These are phyloP conservation scores for Nemania serpens DNA, from an alignment of 2,329 filamentous ascomycete species.

Conservation along the genomic window DNA sequence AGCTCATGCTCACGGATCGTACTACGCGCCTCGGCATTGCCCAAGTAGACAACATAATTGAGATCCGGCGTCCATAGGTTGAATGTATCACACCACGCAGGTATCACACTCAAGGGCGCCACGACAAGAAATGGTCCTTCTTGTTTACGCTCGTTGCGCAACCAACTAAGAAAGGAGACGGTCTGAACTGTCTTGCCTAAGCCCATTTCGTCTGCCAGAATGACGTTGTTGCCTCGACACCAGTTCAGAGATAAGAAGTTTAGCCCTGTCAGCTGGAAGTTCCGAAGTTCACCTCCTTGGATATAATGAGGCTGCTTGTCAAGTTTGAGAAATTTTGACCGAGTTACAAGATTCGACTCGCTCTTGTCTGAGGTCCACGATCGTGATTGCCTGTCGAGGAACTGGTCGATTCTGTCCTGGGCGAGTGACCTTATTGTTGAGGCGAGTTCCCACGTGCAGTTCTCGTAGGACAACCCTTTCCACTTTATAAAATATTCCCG, in stretches of 20 bases:
- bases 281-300: slow-evolving; percentile 79
- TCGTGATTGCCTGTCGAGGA: slow-evolving; percentile 79
- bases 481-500: slow-evolving; percentile 95
- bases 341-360: slow-evolving; percentile 76
- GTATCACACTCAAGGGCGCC: slow-evolving; percentile 96
- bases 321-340: slow-evolving; percentile 73
- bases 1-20: slow-evolving; percentile 92
- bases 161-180: slow-evolving; percentile 95
- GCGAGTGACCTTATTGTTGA: slow-evolving; percentile 76
- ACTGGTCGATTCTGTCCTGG: slow-evolving; percentile 90
- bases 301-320: slow-evolving; percentile 86
- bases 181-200: slow-evolving; percentile 98
- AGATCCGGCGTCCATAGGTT: slow-evolving; percentile 94
- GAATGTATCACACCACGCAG: slow-evolving; percentile 97
- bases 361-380: slow-evolving; percentile 79
- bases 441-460: slow-evolving; percentile 89
- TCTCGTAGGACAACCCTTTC: slow-evolving; percentile 92
- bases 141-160: slow-evolving; percentile 85
- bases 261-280: slow-evolving; percentile 91
- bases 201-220: slow-evolving; percentile 98
- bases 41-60: slow-evolving; percentile 96
- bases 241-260: slow-evolving; percentile 98
- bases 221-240: slow-evolving; percentile 92
- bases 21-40: slow-evolving; percentile 81
- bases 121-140: slow-evolving; percentile 96